Base-by-base conservation (phyloP, 305 asterid species). In the Rubia occidens region DNA sequence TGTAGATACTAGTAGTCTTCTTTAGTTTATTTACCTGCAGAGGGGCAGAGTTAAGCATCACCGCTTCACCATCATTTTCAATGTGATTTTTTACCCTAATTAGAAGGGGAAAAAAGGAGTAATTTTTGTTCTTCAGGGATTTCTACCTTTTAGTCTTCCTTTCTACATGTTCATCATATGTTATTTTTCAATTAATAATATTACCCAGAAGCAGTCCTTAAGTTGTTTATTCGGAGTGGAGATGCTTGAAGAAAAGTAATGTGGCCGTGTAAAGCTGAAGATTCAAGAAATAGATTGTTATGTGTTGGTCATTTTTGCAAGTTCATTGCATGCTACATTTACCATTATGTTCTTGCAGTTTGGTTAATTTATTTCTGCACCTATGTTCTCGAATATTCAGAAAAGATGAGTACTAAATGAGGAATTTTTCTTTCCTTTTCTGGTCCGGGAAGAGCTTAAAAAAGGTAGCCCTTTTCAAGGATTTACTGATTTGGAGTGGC, bases 371-470 rank as follows among this genome's bases (percentile, higher is more conserved):
- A 15, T 61, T n/a, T 62, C 45, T 60, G 2, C 10, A 13, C 73
- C 55, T 65, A 13, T 68, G 75, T 65, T 64, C 45, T 69, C 37
- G 76, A 75, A 71, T 77, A 68, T 69, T 42, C 78, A 68, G 73
- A 58, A 58, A 70, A 51, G 60, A 17, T 15, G 43, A 60, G 39
- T 39, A 45, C 29, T 58, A 75, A 78, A 65, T 69, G n/a, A 60
- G 67, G 71, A 26, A 51, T 60, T 60, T 53, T 45, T 60, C 17
- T 74, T 20, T 58, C 15, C 65, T 47, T 47, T 47, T 13, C 4
- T 11, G 14, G 53, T 45, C 17, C 14, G 53, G 55, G 21, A 15
- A 51, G 58, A 51, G 24, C 58, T 51, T 51, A 8, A 51, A 64
- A 73, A 67, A 44, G 79, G 71, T 32, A 61, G 42, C 69, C 60